Percentiles rank a stretch among this genome's conserved stretches.
Evolutionary conservation across 208 protist genomes (phyloP).

Genomic region (Leishmania major): DNA sequence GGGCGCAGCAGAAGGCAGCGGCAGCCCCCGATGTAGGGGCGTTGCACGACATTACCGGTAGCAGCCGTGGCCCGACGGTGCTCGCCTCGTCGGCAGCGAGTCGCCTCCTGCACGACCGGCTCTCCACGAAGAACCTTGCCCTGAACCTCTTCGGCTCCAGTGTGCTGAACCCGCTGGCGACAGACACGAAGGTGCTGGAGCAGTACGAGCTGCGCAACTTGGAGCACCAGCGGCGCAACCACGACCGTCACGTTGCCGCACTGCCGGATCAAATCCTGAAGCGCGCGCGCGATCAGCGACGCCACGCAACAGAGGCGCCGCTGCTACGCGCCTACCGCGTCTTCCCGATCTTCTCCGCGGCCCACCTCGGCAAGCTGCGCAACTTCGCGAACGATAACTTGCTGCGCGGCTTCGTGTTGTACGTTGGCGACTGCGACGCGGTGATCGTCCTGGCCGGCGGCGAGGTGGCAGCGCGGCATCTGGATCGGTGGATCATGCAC

Average conservation of each 20-base stretch:
- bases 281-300: slow-evolving; percentile 47
- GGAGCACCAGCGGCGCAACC: slow-evolving; percentile 78
- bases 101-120: slow-evolving; percentile 48
- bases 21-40: neutral
- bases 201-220: slow-evolving; percentile 81
- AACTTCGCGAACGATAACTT: slow-evolving; percentile 82
- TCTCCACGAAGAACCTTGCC: slow-evolving; percentile 63
- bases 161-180: slow-evolving; percentile 72
- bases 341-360: slow-evolving; percentile 56
- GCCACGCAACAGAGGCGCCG: slow-evolving; percentile 64
- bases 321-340: slow-evolving; percentile 74
- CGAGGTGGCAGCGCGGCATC: slow-evolving; percentile 67
- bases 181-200: slow-evolving; percentile 61
- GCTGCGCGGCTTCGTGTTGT: slow-evolving; percentile 78
- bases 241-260: slow-evolving; percentile 79
- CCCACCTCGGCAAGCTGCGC: slow-evolving; percentile 71
- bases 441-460: slow-evolving; percentile 74
- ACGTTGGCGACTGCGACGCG: slow-evolving; percentile 60
- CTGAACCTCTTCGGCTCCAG: slow-evolving; percentile 63
- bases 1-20: neutral
- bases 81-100: slow-evolving; percentile 13
- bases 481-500: slow-evolving; percentile 80
- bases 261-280: slow-evolving; percentile 79
- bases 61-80: neutral
- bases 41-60: neutral